These are phyloP conservation scores for Erodium moschatum DNA, from an alignment of 441 rosid species.

Conservation along the genomic window DNA sequence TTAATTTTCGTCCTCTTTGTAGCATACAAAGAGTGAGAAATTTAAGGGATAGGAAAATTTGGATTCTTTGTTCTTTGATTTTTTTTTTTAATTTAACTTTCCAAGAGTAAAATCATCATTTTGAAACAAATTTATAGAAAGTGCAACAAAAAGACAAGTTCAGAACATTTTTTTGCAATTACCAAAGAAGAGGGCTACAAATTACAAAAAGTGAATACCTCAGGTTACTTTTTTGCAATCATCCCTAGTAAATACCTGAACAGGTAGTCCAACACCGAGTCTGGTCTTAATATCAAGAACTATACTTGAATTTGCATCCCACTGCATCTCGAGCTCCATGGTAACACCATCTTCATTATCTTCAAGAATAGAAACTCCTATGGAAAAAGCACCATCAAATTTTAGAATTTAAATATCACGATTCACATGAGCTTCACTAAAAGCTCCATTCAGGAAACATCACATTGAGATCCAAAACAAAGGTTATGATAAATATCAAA, in stretches of 20 bases:
- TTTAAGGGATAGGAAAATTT: too few species aligned
- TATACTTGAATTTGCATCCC: constrained; percentile 69
- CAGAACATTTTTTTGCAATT: background rate
- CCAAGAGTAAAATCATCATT: too few species aligned
- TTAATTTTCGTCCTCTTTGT: too few species aligned
- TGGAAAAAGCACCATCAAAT: constrained; percentile 8
- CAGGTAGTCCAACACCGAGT: constrained; percentile 56
- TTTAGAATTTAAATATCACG: background rate
- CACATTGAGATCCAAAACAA: background rate
- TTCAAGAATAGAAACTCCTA: constrained; percentile 52
- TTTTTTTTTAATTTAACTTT: too few species aligned
- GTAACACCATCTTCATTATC: constrained; percentile 42
- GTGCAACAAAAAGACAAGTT: too few species aligned
- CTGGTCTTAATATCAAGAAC: constrained; percentile 55
- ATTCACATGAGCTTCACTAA: background rate
- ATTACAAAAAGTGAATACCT: too few species aligned
- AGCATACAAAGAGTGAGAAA: too few species aligned
- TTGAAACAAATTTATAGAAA: too few species aligned
- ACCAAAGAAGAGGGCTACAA: background rate
- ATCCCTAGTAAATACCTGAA: constrained; percentile 35
- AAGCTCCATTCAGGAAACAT: background rate
- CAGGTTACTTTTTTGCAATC: too few species aligned
- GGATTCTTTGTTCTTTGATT: too few species aligned
- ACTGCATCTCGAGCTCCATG: constrained; percentile 64
- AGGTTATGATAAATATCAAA: background rate